A percentile compares a stretch with the other conserved stretches of the same genome.
These are phyloP conservation scores for Hordeum pubiflorum DNA, from an alignment of 202 grass and related monocot species.

Conservation along the genomic window DNA sequence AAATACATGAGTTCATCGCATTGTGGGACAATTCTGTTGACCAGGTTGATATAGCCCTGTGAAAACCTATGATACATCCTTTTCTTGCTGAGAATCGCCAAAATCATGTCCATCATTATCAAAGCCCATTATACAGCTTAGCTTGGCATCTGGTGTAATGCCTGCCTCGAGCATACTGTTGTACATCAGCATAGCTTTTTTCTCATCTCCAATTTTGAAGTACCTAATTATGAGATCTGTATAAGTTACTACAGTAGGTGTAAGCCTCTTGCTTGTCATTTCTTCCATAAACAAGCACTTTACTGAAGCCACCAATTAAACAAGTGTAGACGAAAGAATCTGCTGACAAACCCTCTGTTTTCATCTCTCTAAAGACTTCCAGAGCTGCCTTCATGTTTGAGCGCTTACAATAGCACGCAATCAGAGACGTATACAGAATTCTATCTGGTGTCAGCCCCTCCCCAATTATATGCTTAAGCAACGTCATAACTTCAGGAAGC, in stretches of 20 bases:
- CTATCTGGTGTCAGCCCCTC: constrained; percentile 40
- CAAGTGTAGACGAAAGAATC: constrained; percentile 70
- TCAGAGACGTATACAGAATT: constrained; percentile 56
- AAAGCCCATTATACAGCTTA: constrained; percentile 27
- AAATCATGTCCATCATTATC: neutral
- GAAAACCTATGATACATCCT: neutral
- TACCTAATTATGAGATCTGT: constrained; percentile 59
- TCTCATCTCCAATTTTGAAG: constrained; percentile 50
- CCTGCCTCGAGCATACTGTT: constrained; percentile 49
- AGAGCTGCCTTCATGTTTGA: constrained; percentile 55
- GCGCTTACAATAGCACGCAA: constrained; percentile 53
- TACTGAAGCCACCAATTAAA: constrained; percentile 69
- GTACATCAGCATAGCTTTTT: constrained; percentile 37
- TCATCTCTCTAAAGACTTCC: constrained; percentile 48
- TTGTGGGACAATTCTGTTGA: neutral
- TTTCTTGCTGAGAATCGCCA: constrained; percentile 11
- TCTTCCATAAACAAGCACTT: constrained; percentile 60
- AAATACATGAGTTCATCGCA: neutral
- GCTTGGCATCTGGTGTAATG: constrained; percentile 54
- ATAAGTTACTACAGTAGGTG: constrained; percentile 75
- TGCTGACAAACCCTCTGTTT: constrained; percentile 33
- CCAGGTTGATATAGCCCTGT: neutral
- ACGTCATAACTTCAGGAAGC: constrained; percentile 30
- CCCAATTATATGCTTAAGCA: constrained; percentile 44
- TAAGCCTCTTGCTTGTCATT: constrained; percentile 49